A percentile compares a stretch with the other conserved stretches of the same genome.
These are phyloP conservation scores for Stygiomarasmius scandens DNA, from an alignment of 1,284 basidiomycete species.

Conservation along the genomic window DNA sequence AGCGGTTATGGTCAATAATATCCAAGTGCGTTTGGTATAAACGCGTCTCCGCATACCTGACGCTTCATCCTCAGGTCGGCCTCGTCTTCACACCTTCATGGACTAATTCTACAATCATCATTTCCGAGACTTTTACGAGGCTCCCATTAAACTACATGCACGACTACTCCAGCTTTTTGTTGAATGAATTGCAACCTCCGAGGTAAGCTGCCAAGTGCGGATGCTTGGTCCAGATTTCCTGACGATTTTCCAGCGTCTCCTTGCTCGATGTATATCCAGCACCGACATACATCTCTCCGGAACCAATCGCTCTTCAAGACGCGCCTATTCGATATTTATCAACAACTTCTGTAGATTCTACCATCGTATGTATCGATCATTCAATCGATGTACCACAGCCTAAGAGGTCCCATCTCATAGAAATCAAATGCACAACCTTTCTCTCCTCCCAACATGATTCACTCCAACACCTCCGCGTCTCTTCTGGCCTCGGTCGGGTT, in stretches of 20 bases:
- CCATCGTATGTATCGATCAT: constrained; percentile 24
- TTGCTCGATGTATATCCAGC: constrained; percentile 58
- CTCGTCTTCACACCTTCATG: constrained; percentile 52
- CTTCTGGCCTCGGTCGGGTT: constrained; percentile 43
- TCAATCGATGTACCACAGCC: not conserved
- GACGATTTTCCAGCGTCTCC: constrained; percentile 38
- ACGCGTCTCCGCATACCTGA: too few relatives aligned
- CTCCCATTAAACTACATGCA: constrained; percentile 58
- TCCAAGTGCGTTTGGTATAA: constrained; percentile 40
- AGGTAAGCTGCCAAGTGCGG: constrained; percentile 35
- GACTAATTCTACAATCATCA: constrained; percentile 46
- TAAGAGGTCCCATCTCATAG: constrained; percentile 16
- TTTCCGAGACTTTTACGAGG: constrained; percentile 54
- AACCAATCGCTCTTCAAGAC: constrained; percentile 37
- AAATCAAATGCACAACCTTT: constrained; percentile 38
- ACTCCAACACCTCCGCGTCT: constrained; percentile 53
- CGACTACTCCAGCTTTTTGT: constrained; percentile 45
- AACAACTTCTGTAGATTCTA: constrained; percentile 26
- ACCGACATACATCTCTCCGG: constrained; percentile 50
- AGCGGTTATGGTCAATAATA: constrained; percentile 45
- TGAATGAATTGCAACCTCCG: constrained; percentile 48
- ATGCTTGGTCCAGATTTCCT: constrained; percentile 2
- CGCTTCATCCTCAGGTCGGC: constrained; percentile 44
- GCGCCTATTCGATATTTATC: constrained; percentile 61
- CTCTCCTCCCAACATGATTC: constrained; percentile 61